phyloP scores from a whole-genome alignment of 2,329 filamentous ascomycete genomes.

The Alternaria rosae region DNA sequence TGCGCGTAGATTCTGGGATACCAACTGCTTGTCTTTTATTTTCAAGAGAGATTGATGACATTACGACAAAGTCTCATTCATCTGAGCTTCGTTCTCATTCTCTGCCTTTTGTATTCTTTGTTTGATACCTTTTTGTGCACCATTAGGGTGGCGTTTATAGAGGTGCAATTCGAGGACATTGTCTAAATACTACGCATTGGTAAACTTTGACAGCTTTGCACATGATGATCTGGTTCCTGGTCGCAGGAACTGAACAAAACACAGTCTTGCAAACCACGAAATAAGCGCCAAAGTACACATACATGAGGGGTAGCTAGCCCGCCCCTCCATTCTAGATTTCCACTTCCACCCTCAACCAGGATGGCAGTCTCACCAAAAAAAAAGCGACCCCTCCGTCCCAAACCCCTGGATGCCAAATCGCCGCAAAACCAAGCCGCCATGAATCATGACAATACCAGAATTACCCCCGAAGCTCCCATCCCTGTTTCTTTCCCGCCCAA shows the following conservation, averaged over 20 bases:
- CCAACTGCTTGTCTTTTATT: constrained; percentile 14
- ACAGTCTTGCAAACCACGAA: neutral
- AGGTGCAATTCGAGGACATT: constrained; percentile 24
- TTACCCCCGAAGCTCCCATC: neutral
- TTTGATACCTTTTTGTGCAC: constrained; percentile 20
- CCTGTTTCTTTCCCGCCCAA: neutral
- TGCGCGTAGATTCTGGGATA: constrained; percentile 28
- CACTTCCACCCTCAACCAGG: neutral
- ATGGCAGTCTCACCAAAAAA: neutral
- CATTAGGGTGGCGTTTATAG: constrained; percentile 41
- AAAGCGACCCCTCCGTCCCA: neutral
- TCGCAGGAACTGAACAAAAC: neutral
- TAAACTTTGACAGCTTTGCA: neutral
- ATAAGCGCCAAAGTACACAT: neutral
- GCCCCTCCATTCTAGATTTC: constrained; percentile 1
- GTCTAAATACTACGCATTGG: constrained; percentile 1
- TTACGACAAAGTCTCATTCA: constrained; percentile 8
- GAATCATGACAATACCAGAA: neutral
- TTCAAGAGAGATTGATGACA: constrained; percentile 15
- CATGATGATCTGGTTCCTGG: neutral
- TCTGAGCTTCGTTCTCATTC: constrained; percentile 2
- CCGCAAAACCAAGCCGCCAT: neutral
- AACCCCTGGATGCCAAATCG: neutral
- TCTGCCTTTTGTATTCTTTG: constrained; percentile 6
- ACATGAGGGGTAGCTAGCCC: constrained; percentile 1